Conservation (phyloP, 495 filamentous ascomycete genomes). For the Glonium stellatum region DNA sequence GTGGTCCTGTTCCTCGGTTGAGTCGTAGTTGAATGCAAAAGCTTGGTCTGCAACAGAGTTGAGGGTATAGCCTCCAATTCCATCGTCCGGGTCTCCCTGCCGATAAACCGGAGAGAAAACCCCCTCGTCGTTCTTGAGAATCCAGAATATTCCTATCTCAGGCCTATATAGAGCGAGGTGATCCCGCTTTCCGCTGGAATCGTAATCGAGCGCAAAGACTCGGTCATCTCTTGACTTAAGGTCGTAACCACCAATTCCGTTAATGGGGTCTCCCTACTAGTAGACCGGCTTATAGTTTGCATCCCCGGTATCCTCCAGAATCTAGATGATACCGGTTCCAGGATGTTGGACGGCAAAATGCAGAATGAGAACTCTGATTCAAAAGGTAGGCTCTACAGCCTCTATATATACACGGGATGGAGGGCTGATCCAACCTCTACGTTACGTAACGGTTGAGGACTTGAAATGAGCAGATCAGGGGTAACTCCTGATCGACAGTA, state of each 20-base stretch:
- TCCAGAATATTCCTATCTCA: background rate
- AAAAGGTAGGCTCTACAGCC: no score
- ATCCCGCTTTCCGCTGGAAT: conserved; percentile 7
- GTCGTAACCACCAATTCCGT: conserved; percentile 8
- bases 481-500: no score
- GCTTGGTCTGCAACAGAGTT: background rate
- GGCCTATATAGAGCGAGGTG: conserved; percentile 7
- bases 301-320: background rate
- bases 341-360: no score
- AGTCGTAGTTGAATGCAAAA: conserved; percentile 9
- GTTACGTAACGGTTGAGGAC: no score
- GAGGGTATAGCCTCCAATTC: conserved; percentile 6
- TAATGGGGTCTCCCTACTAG: background rate
- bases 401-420: no score
- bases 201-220: conserved; percentile 7
- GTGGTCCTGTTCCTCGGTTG: background rate
- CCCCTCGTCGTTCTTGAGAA: background rate
- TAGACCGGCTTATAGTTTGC: background rate
- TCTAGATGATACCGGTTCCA: conserved; percentile 1
- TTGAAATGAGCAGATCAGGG: no score
- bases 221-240: background rate
- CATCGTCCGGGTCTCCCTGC: background rate
- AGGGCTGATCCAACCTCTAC: no score
- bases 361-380: no score
- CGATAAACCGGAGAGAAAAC: conserved; percentile 1